Base-by-base conservation (phyloP, 192 early-diverging fungal species). In the Mortierella hygrophila region DNA sequence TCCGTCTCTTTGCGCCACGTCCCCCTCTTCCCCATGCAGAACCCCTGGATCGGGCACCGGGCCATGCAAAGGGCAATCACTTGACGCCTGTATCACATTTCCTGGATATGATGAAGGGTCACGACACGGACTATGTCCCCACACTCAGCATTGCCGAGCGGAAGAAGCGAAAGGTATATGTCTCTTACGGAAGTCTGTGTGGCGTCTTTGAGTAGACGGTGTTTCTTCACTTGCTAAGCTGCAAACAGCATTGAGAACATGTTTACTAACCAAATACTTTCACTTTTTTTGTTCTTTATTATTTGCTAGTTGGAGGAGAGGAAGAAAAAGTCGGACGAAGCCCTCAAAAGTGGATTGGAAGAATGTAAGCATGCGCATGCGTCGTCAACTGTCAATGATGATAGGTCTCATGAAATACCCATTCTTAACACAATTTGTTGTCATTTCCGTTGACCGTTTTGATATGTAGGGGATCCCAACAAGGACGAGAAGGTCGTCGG, bases 1-100 rank as follows among this genome's bases (percentile, higher is more conserved):
- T 96, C 10, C 90, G 92, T 68, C 93, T 96, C 26, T 97, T 97
- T 90, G 93, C 94, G 26, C 95, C 97, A 35, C 91, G 97, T 54
- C 97, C 97, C 37, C 94, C 94, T 15, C 90, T 97, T n/a, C 87
- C 87, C 26, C 90, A 92, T 82, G 71, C 91, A 15, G 81, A 91
- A 41, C 95, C 97, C 37, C 76, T 96, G 69, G 96, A 96, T 84
- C 81, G 88, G 57, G 92, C 93, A 68, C 92, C 92, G 5, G 90
- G 81, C n/a, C 87, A 93, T 47, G 88, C 93, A 23, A 77, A 83
- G 21, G 90, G 91, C 9, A 88, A 93, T 15, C 76, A 75, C 21
- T 88, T 96, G 74, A 73, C 86, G 6, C 93, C 94, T 32, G 78
- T 97, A 72, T 92, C 91, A 21, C 85, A 91, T 41, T 93, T 92